phyloP scores from a whole-genome alignment of 2,329 filamentous ascomycete species.

The Pseudogymnoascus sp. region DNA sequence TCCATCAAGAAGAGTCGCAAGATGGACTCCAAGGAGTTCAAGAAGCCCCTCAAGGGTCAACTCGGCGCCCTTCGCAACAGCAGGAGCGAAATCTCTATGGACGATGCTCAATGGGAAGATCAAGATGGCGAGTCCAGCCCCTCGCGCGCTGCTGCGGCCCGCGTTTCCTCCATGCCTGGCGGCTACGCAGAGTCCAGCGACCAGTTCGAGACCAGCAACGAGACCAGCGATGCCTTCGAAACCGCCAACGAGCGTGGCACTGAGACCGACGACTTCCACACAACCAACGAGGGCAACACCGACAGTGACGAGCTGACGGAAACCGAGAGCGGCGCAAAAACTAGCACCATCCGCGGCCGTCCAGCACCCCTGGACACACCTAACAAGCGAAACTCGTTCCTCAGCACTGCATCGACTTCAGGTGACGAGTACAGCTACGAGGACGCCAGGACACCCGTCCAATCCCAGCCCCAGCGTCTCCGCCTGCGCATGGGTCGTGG shows the following conservation, averaged over 20 bases:
- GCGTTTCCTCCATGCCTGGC: slow-evolving; percentile 21
- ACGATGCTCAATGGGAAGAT: slow-evolving; percentile 89
- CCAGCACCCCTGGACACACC: slow-evolving; percentile 37
- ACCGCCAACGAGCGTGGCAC: slow-evolving; percentile 57
- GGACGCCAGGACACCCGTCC: slow-evolving; percentile 54
- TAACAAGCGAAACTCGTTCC: slow-evolving; percentile 58
- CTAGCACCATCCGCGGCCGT: slow-evolving; percentile 28
- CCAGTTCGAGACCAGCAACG: slow-evolving; percentile 73
- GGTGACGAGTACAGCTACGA: slow-evolving; percentile 64
- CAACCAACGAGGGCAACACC: slow-evolving; percentile 73
- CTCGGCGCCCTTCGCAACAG: slow-evolving; percentile 68
- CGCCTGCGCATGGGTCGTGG: slow-evolving; percentile 63
- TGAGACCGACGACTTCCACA: slow-evolving; percentile 92
- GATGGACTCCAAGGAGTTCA: slow-evolving; percentile 58
- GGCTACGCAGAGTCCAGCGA: slow-evolving; percentile 46
- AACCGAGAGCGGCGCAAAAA: slow-evolving; percentile 56
- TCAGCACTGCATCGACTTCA: slow-evolving; percentile 85
- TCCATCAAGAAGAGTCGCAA: slow-evolving; percentile 52
- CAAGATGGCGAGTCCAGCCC: slow-evolving; percentile 48
- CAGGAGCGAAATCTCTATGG: slow-evolving; percentile 68
- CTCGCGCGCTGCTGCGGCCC: slow-evolving; percentile 37
- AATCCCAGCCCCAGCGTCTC: slow-evolving; percentile 57
- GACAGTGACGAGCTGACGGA: slow-evolving; percentile 72
- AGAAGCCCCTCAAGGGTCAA: slow-evolving; percentile 65
- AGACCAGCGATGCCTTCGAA: slow-evolving; percentile 59